Percentiles rank a stretch among this genome's conserved stretches.
Evolutionary conservation across 306 rosid species (phyloP).

Genomic region (Acacia crassicarpa): DNA sequence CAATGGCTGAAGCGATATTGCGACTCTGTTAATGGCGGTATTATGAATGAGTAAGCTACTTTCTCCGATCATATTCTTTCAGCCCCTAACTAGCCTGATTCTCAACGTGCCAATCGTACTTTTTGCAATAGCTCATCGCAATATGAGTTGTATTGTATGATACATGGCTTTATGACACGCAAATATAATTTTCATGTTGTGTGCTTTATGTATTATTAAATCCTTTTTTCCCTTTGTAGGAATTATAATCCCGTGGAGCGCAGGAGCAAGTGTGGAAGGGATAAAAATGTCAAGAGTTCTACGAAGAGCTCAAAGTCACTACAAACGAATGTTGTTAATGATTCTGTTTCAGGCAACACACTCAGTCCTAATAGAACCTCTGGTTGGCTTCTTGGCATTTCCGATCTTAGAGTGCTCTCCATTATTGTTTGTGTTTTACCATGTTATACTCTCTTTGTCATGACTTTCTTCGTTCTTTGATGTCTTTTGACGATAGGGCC

Average conservation of each 20-base stretch:
- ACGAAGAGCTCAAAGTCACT: conserved; percentile 64
- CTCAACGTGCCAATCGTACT: neutral
- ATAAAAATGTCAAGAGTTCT: conserved; percentile 52
- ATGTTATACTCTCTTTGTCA: neutral
- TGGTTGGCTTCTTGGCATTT: conserved; percentile 33
- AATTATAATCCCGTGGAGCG: conserved; percentile 90
- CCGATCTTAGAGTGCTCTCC: conserved; percentile 4
- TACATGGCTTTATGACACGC: neutral
- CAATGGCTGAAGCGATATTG: conserved; percentile 99
- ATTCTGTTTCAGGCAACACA: conserved; percentile 33
- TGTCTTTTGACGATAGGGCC: conserved; percentile 43
- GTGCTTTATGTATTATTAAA: neutral
- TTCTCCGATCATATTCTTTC: conserved; percentile 22
- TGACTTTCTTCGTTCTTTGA: neutral
- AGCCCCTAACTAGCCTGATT: neutral
- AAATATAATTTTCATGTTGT: neutral
- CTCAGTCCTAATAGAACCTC: conserved; percentile 35
- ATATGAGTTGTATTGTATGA: neutral
- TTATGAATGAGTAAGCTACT: conserved; percentile 58
- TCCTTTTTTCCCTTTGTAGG: conserved; percentile 37
- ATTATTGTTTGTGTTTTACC: conserved; percentile 24
- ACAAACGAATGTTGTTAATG: conserved; percentile 27
- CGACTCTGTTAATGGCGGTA: conserved; percentile 92
- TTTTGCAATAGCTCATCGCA: neutral
- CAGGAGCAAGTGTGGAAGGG: conserved; percentile 76